These are phyloP conservation scores for Pseudonitzschia delicatissima DNA, from an alignment of 108 stramenopile species.

Conservation along the genomic window DNA sequence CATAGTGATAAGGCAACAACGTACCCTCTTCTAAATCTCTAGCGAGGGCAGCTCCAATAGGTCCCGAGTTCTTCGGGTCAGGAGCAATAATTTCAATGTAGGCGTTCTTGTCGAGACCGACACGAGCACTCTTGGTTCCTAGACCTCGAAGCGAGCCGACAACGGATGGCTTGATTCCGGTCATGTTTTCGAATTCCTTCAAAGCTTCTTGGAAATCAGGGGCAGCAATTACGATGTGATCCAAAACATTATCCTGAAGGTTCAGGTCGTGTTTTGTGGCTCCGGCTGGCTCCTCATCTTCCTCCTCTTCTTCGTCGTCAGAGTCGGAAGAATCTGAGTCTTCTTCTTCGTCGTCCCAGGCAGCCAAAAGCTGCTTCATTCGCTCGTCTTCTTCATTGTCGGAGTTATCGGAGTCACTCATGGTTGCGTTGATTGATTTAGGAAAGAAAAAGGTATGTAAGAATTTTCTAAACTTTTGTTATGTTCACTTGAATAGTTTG, in stretches of 20 bases:
- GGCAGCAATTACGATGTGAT: constrained; percentile 56
- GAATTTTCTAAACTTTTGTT: neutral
- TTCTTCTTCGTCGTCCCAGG: constrained; percentile 24
- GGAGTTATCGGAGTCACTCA: constrained; percentile 16
- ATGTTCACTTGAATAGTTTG: neutral
- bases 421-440: neutral
- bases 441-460: neutral
- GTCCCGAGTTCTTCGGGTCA: constrained; percentile 50
- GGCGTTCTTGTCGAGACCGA: constrained; percentile 39
- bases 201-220: constrained; percentile 47
- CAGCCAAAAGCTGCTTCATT: constrained; percentile 22
- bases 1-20: constrained; percentile 47
- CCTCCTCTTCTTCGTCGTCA: constrained; percentile 33
- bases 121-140: constrained; percentile 50
- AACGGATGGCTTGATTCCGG: constrained; percentile 45
- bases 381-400: constrained; percentile 31
- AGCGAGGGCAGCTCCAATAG: constrained; percentile 42
- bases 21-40: constrained; percentile 37
- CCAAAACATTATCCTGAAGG: constrained; percentile 50
- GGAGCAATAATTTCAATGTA: constrained; percentile 57
- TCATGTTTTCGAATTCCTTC: constrained; percentile 48
- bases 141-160: constrained; percentile 49
- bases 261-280: constrained; percentile 39
- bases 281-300: constrained; percentile 27
- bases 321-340: constrained; percentile 4